Evolutionary conservation across 2,329 filamentous ascomycete genomes (phyloP), one percentile per base, ranked within the genome.

Genomic region (Alternaria hordeiaustralica): DNA sequence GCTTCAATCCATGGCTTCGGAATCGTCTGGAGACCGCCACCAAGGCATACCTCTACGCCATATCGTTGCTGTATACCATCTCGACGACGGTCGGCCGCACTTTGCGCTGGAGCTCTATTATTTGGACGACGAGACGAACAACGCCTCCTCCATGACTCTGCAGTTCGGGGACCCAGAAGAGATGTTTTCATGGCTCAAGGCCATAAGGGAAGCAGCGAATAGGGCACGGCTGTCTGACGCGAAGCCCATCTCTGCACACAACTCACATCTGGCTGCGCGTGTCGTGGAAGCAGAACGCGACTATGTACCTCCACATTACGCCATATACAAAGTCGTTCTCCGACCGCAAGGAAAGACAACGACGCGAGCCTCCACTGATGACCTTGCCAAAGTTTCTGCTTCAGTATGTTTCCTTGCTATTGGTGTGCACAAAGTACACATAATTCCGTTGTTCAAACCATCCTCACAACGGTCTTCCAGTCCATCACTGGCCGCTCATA

Each of bases 101-200:
- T 89, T 89, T 70, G 88, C 87, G 20, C 85, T 91, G 41, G 90
- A 92, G 71, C 84, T 92, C 9, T 88, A 88, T 58, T 89, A 89
- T 72, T 77, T 92, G 58, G 90, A 92, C 70, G 89, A 92, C 64
- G 86, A 89, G 44, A 84, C 84, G 9, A 84, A 87, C 65, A 86
- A 88, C 63, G 84, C 87, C 12, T 87, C 87, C 4, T 85, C 87
- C 15, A 85, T 91, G 75, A 88, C 88, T 45, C 83, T 92, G 64
- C 89, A 91, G 71, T 86, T 90, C 43, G 83, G 84, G 58, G 88
- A 90, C 66, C 86, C 87, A 5, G 85, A 89, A 60, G 90, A 92
- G 61, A 85, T 90, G 65, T 87, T 89, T 69, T 75, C 86, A 12
- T 92, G 90, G 90, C 84, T 90, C 66, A 83, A 83, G 43, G 85